Conservation (phyloP, 441 rosid species). For the Populus hybrid region DNA sequence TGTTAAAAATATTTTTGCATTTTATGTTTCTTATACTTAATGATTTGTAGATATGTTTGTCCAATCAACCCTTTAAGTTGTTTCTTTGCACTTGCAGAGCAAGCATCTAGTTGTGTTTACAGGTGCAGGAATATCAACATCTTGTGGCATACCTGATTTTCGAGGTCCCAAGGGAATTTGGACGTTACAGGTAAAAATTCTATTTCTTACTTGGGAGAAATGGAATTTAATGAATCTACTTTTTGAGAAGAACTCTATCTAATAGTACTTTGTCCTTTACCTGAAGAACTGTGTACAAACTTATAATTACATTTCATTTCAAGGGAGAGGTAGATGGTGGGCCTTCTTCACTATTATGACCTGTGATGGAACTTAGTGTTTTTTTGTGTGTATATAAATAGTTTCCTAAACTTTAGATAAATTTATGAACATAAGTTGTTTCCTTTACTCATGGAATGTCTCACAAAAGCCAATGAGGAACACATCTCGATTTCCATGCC, state of each 20-base stretch:
- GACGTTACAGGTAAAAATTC: slow-evolving; percentile 76
- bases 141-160: slow-evolving; percentile 97
- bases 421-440: not conserved
- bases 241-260: slow-evolving; percentile 1
- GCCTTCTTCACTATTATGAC: not conserved
- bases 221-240: not conserved
- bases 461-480: not conserved
- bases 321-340: not conserved
- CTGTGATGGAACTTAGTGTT: not conserved
- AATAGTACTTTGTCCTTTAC: not conserved
- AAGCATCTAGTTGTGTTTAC: slow-evolving; percentile 96
- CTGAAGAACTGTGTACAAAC: not conserved
- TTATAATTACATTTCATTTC: slow-evolving; percentile 4
- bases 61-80: slow-evolving; percentile 23
- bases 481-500: not conserved
- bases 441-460: not conserved
- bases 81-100: slow-evolving; percentile 72
- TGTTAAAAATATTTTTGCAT: no score
- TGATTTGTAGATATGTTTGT: slow-evolving; percentile 12
- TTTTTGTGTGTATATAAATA: no score
- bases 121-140: slow-evolving; percentile 96
- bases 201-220: slow-evolving; percentile 7
- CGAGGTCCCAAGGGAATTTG: slow-evolving; percentile 97
- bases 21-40: not conserved
- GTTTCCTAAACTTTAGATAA: no score